A percentile compares a stretch with the other conserved stretches of the same genome.
These are phyloP conservation scores for Trifolium repens DNA, from an alignment of 306 rosid species.

Conservation along the genomic window DNA sequence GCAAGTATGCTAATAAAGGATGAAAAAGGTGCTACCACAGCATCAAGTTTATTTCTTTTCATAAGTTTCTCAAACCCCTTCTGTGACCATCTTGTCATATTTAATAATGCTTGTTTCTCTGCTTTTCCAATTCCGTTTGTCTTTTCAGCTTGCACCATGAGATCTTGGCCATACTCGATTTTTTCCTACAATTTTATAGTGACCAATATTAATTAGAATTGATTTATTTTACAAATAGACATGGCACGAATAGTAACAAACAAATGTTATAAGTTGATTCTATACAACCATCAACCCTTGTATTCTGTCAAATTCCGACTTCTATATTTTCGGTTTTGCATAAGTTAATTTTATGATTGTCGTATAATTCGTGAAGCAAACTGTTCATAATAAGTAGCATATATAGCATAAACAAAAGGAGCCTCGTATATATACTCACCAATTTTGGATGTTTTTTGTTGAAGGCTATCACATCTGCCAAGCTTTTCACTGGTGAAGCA, in stretches of 20 bases:
- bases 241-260: neutral
- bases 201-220: neutral
- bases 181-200: conserved; percentile 46
- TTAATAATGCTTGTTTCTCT: conserved; percentile 31
- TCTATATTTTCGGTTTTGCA: too few relatives aligned
- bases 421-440: conserved; percentile 39
- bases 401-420: neutral
- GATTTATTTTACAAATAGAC: neutral
- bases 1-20: conserved; percentile 48
- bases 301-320: too few relatives aligned
- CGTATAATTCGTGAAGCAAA: neutral
- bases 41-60: conserved; percentile 51
- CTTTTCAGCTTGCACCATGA: conserved; percentile 39
- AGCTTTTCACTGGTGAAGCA: conserved; percentile 53
- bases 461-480: conserved; percentile 63
- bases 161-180: conserved; percentile 45
- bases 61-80: conserved; percentile 49
- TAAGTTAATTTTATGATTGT: too few relatives aligned
- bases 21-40: conserved; percentile 51
- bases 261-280: neutral
- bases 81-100: conserved; percentile 26
- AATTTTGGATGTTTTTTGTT: conserved; percentile 47
- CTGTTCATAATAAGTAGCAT: neutral
- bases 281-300: too few relatives aligned
- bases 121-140: conserved; percentile 41